Evolutionary conservation across 2,329 filamentous ascomycete species (phyloP).

Genomic region (Periglandula ipomoeae): DNA sequence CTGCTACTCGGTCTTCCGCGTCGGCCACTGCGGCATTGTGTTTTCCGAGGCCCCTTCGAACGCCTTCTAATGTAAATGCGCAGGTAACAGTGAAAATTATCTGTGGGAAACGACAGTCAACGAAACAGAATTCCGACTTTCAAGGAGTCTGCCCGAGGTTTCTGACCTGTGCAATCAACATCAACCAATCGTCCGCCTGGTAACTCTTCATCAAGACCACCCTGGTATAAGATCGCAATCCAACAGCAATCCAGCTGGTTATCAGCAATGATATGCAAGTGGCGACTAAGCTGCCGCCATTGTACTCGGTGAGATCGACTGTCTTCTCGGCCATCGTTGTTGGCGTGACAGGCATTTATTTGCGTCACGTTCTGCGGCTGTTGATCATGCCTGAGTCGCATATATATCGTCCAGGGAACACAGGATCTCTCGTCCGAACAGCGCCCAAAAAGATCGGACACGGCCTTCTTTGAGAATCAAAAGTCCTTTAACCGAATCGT

Average conservation of each 20-base stretch:
- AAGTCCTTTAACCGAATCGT: not conserved
- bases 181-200: conserved; percentile 44
- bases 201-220: conserved; percentile 34
- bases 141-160: not conserved
- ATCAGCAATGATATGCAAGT: conserved; percentile 28
- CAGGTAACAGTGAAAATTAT: conserved; percentile 38
- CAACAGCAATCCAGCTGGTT: conserved; percentile 33
- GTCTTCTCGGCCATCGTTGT: conserved; percentile 19
- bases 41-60: conserved; percentile 33
- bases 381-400: conserved; percentile 2
- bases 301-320: conserved; percentile 28
- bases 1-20: conserved; percentile 29
- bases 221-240: conserved; percentile 35
- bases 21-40: conserved; percentile 37
- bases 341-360: not conserved
- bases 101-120: conserved; percentile 18
- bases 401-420: not conserved
- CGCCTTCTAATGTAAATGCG: conserved; percentile 34
- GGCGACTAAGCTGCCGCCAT: conserved; percentile 27
- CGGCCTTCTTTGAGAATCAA: not conserved
- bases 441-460: not conserved
- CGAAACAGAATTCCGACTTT: not conserved
- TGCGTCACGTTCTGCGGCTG: not conserved
- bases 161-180: conserved; percentile 38
- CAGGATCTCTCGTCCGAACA: not conserved